Evolutionary conservation across 305 asterid species (phyloP), one percentile per base, ranked within the genome.

Genomic region (Lippia alba): DNA sequence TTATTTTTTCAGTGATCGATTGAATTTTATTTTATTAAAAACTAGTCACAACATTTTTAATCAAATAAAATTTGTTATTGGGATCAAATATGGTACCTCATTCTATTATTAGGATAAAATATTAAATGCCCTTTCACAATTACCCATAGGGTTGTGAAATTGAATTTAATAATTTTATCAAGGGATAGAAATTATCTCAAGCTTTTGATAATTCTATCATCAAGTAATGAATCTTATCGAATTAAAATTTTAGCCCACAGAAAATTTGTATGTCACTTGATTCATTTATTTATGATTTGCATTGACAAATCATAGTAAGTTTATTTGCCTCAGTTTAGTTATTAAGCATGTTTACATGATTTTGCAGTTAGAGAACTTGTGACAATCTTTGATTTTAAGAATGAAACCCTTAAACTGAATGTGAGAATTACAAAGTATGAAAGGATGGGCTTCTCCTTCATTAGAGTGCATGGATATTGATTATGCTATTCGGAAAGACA

Each of bases 191-290:
- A 24, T 24, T 8, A 41, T 7, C 41, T 61, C 3, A 9, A 24
- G 30, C 3, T 24, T 24, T 24, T 24, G 30, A 24, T 24, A 24
- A 24, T 24, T 24, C 30, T 24, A 24, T 24, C 3, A 24, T 24
- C 30, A 24, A 24, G 1, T 24, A 24, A 24, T 24, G 30, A 24
- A 61, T 61, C 36, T 5, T 16, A 16, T 41, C 18, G 17, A 39
- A 44, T 61, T 24, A 63, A 4, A 12, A 62, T 1, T 11, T 62
- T 41, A 59, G 55, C 56, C 41, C 67, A 62, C 10, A 40, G 4
- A 16, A 32, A 49, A 41, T 7, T 61, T 45, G 1, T 20, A 44
- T 40, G 41, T 19, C 41, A 11, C 1, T 59, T 11, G 65, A 59
- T 59, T 59, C 24, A n/a, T 1, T 15, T 0, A 1, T 59, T 34